Conservation (phyloP, 768 basidiomycete species). For the Trametes sanguinea region DNA sequence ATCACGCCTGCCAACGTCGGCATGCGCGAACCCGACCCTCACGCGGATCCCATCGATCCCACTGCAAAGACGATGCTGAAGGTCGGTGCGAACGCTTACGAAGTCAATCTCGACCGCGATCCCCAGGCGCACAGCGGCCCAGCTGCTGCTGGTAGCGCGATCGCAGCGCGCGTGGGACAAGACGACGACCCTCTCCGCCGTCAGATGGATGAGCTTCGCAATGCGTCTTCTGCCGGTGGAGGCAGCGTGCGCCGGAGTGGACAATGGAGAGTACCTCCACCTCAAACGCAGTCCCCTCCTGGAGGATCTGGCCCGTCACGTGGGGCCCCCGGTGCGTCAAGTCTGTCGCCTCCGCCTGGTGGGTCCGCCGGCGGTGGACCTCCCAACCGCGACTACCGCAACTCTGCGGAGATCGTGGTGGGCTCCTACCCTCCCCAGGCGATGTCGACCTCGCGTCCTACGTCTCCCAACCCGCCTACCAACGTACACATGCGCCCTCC, state of each 20-base stretch:
- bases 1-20: conserved; percentile 15
- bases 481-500: conserved; percentile 78
- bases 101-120: conserved; percentile 31
- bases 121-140: conserved; percentile 28
- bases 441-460: conserved; percentile 57
- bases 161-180: conserved; percentile 35
- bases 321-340: conserved; percentile 16
- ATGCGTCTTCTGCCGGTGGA: conserved; percentile 30
- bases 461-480: conserved; percentile 73
- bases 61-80: conserved; percentile 64
- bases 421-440: conserved; percentile 64
- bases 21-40: conserved; percentile 40
- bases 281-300: conserved; percentile 22
- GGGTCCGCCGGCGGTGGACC: conserved; percentile 26
- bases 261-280: conserved; percentile 21
- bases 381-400: conserved; percentile 61
- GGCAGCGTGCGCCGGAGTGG: conserved; percentile 50
- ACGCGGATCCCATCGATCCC: conserved; percentile 64
- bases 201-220: conserved; percentile 59
- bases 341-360: conserved; percentile 43
- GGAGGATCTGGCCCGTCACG: conserved; percentile 17
- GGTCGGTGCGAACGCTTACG: conserved; percentile 67
- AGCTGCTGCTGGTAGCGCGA: conserved; percentile 14
- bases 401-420: conserved; percentile 77
- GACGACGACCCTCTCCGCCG: conserved; percentile 63